Conservation (phyloP, 2,329 filamentous ascomycete species). For the Cladosporium sp. region DNA sequence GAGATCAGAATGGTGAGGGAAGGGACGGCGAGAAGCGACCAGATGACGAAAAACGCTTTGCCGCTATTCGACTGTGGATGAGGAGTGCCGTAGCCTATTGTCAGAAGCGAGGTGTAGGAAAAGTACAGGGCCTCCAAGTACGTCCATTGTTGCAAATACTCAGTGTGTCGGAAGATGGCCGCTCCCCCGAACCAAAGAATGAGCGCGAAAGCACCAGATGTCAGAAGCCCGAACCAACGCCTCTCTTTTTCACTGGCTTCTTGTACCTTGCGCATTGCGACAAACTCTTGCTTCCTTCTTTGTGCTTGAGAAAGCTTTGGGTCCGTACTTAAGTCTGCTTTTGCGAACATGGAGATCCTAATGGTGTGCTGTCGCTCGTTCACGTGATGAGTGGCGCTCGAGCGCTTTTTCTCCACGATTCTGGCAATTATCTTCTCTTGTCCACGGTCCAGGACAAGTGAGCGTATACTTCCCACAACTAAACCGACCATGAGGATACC, state of each 20-base stretch:
- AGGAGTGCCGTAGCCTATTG: constrained; percentile 51
- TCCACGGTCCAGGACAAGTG: constrained; percentile 45
- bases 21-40: constrained; percentile 50
- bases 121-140: constrained; percentile 51
- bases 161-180: constrained; percentile 37
- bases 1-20: constrained; percentile 50
- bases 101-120: constrained; percentile 46
- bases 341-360: constrained; percentile 35
- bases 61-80: constrained; percentile 43
- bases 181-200: constrained; percentile 46
- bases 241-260: constrained; percentile 35
- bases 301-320: constrained; percentile 29
- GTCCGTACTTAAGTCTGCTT: constrained; percentile 39
- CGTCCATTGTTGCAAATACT: constrained; percentile 37
- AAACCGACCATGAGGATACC: constrained; percentile 51
- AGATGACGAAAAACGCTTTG: constrained; percentile 52
- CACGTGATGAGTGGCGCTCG: constrained; percentile 35
- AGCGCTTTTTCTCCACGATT: constrained; percentile 44
- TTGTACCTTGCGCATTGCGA: constrained; percentile 43
- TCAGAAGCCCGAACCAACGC: constrained; percentile 36
- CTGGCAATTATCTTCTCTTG: constrained; percentile 46
- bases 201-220: constrained; percentile 35
- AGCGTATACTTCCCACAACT: constrained; percentile 48
- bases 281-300: constrained; percentile 45
- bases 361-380: constrained; percentile 37